These are phyloP conservation scores for Anisodus acutangulus DNA, from an alignment of 257 asterid species.

Conservation along the genomic window DNA sequence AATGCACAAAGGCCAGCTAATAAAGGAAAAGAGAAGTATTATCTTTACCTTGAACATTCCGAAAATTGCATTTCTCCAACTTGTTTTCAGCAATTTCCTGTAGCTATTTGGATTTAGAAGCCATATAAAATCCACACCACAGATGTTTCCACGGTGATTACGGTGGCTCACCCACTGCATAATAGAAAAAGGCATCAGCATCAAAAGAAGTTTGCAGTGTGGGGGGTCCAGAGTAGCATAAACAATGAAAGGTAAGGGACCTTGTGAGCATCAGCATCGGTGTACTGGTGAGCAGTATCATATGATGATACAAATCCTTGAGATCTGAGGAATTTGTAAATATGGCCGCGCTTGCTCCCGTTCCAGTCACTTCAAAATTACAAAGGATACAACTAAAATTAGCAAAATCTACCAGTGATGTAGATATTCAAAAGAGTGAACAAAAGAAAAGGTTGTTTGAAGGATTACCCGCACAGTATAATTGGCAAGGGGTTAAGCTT, in stretches of 20 bases:
- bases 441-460: slow-evolving; percentile 3
- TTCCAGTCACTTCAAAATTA: slow-evolving; percentile 79
- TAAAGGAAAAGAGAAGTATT: neutral
- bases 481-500: slow-evolving; percentile 91
- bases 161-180: slow-evolving; percentile 98
- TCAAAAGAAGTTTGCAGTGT: slow-evolving; percentile 19
- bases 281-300: slow-evolving; percentile 95
- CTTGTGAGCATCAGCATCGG: slow-evolving; percentile 98
- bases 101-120: slow-evolving; percentile 92
- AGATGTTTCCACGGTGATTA: slow-evolving; percentile 96
- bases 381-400: slow-evolving; percentile 29
- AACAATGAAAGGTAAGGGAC: slow-evolving; percentile 42
- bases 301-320: slow-evolving; percentile 96
- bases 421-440: neutral
- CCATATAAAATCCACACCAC: slow-evolving; percentile 99
- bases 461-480: slow-evolving; percentile 82
- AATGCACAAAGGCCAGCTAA: neutral
- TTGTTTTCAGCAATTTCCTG: slow-evolving; percentile 81
- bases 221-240: neutral
- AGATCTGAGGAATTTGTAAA: slow-evolving; percentile 90
- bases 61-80: slow-evolving; percentile 96
- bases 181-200: slow-evolving; percentile 35
- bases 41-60: slow-evolving; percentile 91
- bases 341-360: slow-evolving; percentile 95
- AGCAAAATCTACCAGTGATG: slow-evolving; percentile 24